These are phyloP conservation scores for Serpula lacrymans DNA, from an alignment of 768 basidiomycete genomes.

Conservation along the genomic window DNA sequence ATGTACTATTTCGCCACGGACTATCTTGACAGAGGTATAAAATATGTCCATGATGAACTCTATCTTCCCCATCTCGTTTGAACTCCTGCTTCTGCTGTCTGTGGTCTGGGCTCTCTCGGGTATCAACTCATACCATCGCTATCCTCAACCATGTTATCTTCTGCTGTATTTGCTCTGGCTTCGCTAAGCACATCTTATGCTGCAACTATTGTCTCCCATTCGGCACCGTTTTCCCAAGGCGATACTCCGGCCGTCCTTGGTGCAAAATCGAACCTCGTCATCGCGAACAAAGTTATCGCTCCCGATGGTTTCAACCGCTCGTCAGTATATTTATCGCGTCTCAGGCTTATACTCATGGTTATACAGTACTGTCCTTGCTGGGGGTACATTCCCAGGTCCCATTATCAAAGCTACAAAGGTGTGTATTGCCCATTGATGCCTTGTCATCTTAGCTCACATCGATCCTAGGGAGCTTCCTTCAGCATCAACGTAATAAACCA, in stretches of 20 bases:
- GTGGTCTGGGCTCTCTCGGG: too few relatives aligned
- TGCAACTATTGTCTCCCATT: conserved; percentile 16
- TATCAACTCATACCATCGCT: too few relatives aligned
- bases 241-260: conserved; percentile 15
- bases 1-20: too few relatives aligned
- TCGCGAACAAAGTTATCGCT: conserved; percentile 37
- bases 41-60: too few relatives aligned
- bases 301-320: conserved; percentile 50
- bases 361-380: conserved; percentile 32
- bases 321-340: conserved; percentile 22
- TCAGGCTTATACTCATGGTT: too few relatives aligned
- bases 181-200: conserved; percentile 9
- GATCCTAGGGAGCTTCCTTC: conserved; percentile 27
- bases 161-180: conserved; percentile 5
- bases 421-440: too few relatives aligned
- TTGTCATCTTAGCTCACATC: too few relatives aligned
- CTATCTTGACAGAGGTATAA: too few relatives aligned
- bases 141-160: conserved; percentile 18
- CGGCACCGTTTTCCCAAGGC: conserved; percentile 5
- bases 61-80: too few relatives aligned
- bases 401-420: conserved; percentile 34
- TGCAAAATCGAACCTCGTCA: conserved; percentile 26
- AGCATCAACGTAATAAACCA: conserved; percentile 35
- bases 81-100: too few relatives aligned
- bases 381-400: conserved; percentile 37